A percentile compares a stretch with the other conserved stretches of the same genome.
phyloP scores from a whole-genome alignment of 2,329 filamentous ascomycete species.

The Fusarium sp. region DNA sequence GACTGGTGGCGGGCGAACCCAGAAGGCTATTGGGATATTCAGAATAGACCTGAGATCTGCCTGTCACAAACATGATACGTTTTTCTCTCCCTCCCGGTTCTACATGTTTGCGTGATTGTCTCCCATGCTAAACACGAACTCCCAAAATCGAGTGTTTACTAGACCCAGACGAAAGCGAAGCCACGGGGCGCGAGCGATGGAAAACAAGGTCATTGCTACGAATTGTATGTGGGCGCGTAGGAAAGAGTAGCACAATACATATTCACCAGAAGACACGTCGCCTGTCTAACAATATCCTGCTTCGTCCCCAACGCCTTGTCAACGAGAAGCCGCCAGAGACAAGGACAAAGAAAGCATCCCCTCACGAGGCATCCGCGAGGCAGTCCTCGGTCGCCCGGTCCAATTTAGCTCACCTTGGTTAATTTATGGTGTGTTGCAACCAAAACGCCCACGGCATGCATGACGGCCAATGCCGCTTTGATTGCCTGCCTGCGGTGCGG shows the following conservation, averaged over 20 bases:
- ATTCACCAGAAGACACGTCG: neutral
- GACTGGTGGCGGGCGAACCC: neutral
- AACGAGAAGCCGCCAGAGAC: too few species aligned
- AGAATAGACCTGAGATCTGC: neutral
- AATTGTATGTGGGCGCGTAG: too few species aligned
- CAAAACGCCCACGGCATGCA: neutral
- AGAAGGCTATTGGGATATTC: neutral
- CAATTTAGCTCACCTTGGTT: conserved; percentile 8
- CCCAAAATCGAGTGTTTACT: conserved; percentile 26
- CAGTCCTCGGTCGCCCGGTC: conserved; percentile 13
- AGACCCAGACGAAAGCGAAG: conserved; percentile 26
- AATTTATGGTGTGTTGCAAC: neutral
- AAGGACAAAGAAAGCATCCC: neutral
- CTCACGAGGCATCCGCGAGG: conserved; percentile 26
- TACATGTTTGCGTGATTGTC: neutral
- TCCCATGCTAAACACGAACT: neutral
- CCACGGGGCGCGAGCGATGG: conserved; percentile 14
- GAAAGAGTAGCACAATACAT: neutral
- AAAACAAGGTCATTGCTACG: conserved; percentile 21
- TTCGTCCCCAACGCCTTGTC: too few species aligned
- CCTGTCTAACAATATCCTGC: neutral
- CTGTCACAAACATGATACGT: neutral
- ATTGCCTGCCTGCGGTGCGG: neutral
- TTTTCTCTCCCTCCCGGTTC: neutral
- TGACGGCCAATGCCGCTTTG: neutral